A percentile compares a stretch with the other conserved stretches of the same genome.
phyloP scores from a whole-genome alignment of 208 protist genomes.

The Zelonia costaricensis region DNA sequence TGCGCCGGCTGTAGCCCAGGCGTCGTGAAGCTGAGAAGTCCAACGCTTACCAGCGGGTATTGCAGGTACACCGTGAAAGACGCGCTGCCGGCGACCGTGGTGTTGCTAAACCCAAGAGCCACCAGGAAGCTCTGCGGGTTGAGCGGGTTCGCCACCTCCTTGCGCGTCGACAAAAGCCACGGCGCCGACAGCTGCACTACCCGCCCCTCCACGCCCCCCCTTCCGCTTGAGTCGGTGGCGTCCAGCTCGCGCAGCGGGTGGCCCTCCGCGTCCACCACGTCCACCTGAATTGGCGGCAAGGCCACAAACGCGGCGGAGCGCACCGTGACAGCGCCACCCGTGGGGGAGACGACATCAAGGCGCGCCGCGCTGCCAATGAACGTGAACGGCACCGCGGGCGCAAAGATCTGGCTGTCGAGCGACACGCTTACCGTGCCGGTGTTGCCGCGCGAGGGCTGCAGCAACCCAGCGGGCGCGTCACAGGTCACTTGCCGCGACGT shows the following conservation, averaged over 20 bases:
- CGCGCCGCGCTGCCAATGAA: conserved; percentile 37
- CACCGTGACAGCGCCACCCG: conserved; percentile 1
- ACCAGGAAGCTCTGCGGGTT: conserved; percentile 30
- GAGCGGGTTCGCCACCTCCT: conserved; percentile 19
- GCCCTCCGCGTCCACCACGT: conserved; percentile 36
- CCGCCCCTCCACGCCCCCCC: conserved; percentile 5
- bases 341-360: conserved; percentile 9
- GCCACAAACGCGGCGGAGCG: conserved; percentile 15
- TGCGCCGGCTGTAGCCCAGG: conserved; percentile 5
- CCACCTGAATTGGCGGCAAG: conserved; percentile 23
- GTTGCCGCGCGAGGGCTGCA: not conserved
- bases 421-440: conserved; percentile 30
- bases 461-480: not conserved
- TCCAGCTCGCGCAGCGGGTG: conserved; percentile 42
- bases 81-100: conserved; percentile 29
- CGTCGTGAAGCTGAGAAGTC: conserved; percentile 26
- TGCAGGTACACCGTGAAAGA: conserved; percentile 39
- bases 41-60: conserved; percentile 40
- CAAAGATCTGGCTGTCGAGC: conserved; percentile 32
- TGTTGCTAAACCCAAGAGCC: conserved; percentile 38
- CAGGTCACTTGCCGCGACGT: conserved; percentile 24
- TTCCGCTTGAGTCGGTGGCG: not conserved
- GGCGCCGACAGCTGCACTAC: conserved; percentile 27
- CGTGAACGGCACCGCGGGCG: conserved; percentile 21
- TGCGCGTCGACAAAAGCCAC: conserved; percentile 45